These are phyloP conservation scores for Clathrospora elynae DNA, from an alignment of 2,329 filamentous ascomycete species.

Conservation along the genomic window DNA sequence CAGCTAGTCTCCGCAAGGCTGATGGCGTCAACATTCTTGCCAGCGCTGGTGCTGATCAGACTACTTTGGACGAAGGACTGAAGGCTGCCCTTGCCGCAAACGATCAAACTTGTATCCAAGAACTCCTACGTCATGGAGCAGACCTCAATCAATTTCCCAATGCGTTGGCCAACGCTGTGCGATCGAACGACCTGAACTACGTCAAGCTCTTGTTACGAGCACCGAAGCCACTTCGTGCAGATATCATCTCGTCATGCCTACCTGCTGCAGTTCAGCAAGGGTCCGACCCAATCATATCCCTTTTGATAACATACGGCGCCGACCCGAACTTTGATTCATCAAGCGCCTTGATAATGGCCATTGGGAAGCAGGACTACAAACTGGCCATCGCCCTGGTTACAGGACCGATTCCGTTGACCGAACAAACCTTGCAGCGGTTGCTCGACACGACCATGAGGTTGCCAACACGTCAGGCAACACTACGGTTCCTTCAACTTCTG, in stretches of 20 bases:
- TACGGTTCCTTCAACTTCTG: slow-evolving; percentile 40
- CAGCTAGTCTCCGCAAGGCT: slow-evolving; percentile 37
- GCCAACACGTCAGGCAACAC: slow-evolving; percentile 33
- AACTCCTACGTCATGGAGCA: slow-evolving; percentile 43
- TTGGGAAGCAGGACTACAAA: slow-evolving; percentile 38
- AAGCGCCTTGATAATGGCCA: slow-evolving; percentile 40
- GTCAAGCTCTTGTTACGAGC: slow-evolving; percentile 39
- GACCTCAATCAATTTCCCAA: slow-evolving; percentile 42
- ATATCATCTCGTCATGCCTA: slow-evolving; percentile 43
- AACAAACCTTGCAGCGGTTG: slow-evolving; percentile 34
- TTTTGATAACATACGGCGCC: slow-evolving; percentile 42
- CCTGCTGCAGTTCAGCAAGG: slow-evolving; percentile 40
- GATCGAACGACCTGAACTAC: slow-evolving; percentile 38
- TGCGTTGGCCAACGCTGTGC: slow-evolving; percentile 38
- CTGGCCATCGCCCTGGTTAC: slow-evolving; percentile 37
- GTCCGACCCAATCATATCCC: slow-evolving; percentile 35
- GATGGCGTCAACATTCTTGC: slow-evolving; percentile 42
- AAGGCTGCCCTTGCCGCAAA: slow-evolving; percentile 41
- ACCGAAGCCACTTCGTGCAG: slow-evolving; percentile 38
- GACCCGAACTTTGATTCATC: slow-evolving; percentile 45
- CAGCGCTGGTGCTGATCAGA: slow-evolving; percentile 43
- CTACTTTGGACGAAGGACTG: slow-evolving; percentile 41
- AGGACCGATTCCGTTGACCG: slow-evolving; percentile 31
- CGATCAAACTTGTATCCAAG: slow-evolving; percentile 40
- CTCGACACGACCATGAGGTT: slow-evolving; percentile 39